Base-by-base conservation (phyloP, 1,139 yeast species). In the Geotrichum citri-aurantii region DNA sequence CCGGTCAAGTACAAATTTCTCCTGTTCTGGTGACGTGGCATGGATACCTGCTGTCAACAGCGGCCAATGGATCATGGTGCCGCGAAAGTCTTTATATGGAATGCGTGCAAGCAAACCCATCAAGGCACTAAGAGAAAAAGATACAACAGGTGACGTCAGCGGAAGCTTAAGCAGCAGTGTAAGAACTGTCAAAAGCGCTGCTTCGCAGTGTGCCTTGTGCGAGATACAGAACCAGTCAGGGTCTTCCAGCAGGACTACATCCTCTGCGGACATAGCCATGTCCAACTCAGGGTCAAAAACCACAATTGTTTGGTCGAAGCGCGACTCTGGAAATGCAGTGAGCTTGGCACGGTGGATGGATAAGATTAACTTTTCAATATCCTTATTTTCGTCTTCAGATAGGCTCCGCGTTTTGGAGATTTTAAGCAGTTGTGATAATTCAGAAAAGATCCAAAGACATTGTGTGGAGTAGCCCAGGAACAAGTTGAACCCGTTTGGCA, bases 51-150 rank as follows among this genome's bases (percentile, higher is more conserved):
- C 57, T 11, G 57, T 50, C 24, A 55, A 44, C 10, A 55, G 42
- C 26, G 57, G 57, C 57, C 57, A 55, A 26, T 55, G 57, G 14
- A 55, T 50, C 57, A 55, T 55, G 1, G 54, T 50, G 10, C 54
- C 57, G 11, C 50, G 49, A 44, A 50, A 44, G 27, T 55, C 54
- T 21, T 42, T 46, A 37, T 55, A 55, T 7, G 57, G 57, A 44
- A 55, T 55, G 2, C 26, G 33, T 11, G 50, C 26, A 17, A 55
- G 37, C 12, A 55, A 49, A 8, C 26, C 49, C 54, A 55, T 50
- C 6, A 55, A 31, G 8, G 49, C 50, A 7, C 44, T 26, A 19
- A 50, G 31, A 8, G 57, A 55, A 21, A 48, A 42, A 17, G 31
- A 17, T n/a, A 55, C 54, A 2, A 55, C 42, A 12, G 50, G 50